Evolutionary conservation across 345 rosid species (phyloP).

Genomic region (Salix exigua): DNA sequence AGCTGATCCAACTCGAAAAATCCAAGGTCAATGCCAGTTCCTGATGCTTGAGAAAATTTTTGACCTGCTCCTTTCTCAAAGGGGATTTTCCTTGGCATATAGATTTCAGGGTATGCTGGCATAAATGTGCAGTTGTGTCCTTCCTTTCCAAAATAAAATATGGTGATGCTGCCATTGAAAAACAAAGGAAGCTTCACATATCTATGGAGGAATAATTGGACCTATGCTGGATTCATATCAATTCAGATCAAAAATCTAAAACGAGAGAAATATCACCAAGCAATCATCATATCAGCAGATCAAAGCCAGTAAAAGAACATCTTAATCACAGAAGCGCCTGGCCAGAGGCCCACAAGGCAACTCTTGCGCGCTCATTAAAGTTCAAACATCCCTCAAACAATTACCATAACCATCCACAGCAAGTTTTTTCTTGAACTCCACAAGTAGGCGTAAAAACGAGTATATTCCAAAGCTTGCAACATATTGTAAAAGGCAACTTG

Average conservation of each 20-base stretch:
- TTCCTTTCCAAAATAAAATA: constrained; percentile 47
- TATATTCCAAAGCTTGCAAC: background rate
- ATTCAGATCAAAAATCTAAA: background rate
- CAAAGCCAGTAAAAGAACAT: background rate
- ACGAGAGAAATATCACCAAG: background rate
- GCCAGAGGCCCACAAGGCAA: background rate
- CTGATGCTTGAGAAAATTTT: constrained; percentile 40
- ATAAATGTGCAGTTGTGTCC: constrained; percentile 34
- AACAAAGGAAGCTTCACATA: constrained; percentile 1
- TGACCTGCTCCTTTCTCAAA: constrained; percentile 43
- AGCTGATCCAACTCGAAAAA: constrained; percentile 33
- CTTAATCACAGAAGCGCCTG: background rate
- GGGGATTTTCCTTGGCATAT: constrained; percentile 24
- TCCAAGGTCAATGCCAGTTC: constrained; percentile 45
- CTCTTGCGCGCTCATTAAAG: background rate
- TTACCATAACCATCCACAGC: background rate
- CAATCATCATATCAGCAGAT: background rate
- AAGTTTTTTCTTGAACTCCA: background rate
- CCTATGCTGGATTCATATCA: background rate
- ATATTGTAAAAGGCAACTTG: background rate
- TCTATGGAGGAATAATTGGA: background rate
- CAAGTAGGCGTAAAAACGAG: background rate
- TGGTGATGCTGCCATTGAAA: constrained; percentile 30
- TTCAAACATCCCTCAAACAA: background rate
- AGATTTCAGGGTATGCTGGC: constrained; percentile 28